A percentile compares a stretch with the other conserved stretches of the same genome.
phyloP scores from a whole-genome alignment of 805 yeast species.

The Myxozyma kluyveri region DNA sequence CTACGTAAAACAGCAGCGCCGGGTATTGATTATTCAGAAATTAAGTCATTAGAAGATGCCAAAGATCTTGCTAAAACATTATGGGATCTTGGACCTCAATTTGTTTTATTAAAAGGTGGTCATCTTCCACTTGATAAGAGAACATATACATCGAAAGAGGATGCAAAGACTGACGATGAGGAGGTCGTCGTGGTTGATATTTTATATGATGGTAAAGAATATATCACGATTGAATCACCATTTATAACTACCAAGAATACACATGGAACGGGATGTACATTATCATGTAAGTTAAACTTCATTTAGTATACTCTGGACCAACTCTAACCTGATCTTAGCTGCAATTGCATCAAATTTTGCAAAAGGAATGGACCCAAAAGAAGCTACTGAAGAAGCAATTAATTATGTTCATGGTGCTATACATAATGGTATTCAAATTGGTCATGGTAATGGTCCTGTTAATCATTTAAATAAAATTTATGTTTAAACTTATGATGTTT shows the following conservation, averaged over 20 bases:
- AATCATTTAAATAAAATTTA: constrained; percentile 48
- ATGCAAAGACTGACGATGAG: constrained; percentile 22
- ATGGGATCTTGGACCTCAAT: constrained; percentile 44
- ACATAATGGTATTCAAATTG: constrained; percentile 46
- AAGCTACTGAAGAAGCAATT: constrained; percentile 56
- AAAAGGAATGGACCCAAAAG: constrained; percentile 45
- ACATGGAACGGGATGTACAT: constrained; percentile 91
- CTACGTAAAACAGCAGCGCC: constrained; percentile 32
- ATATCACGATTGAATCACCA: constrained; percentile 49
- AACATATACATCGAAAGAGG: not conserved
- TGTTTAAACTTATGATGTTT: not conserved
- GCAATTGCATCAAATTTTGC: constrained; percentile 77
- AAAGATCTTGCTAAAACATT: constrained; percentile 43
- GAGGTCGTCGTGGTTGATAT: constrained; percentile 51
- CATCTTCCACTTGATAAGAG: constrained; percentile 48
- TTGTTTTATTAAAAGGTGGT: constrained; percentile 77
- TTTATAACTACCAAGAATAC: constrained; percentile 52
- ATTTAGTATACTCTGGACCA: not conserved
- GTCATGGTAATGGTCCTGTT: constrained; percentile 67
- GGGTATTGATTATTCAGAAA: constrained; percentile 24
- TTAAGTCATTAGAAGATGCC: constrained; percentile 44
- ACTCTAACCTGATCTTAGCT: constrained; percentile 39
- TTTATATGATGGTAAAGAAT: constrained; percentile 46
- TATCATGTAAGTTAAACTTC: constrained; percentile 43
- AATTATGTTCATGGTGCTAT: constrained; percentile 68